Evolutionary conservation across 495 filamentous ascomycete genomes (phyloP).

Genomic region (Penicillium antarcticum): DNA sequence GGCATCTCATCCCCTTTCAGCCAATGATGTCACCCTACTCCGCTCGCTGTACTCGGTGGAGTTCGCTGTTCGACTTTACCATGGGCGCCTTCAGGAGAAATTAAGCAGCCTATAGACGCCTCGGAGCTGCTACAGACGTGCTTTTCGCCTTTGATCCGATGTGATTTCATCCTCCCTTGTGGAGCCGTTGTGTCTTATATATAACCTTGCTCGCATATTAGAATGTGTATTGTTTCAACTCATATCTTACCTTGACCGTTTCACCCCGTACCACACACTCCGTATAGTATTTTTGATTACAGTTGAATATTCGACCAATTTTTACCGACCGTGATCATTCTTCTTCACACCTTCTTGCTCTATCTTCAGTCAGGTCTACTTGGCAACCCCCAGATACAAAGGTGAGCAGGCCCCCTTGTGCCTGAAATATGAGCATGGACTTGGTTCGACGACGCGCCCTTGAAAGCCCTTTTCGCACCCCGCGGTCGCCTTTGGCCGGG

Average conservation of each 20-base stretch:
- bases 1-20: constrained; percentile 6
- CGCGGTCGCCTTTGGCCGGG: neutral
- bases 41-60: constrained; percentile 8
- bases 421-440: neutral
- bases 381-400: neutral
- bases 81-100: constrained; percentile 11
- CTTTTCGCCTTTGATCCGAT: constrained; percentile 14
- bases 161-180: constrained; percentile 17
- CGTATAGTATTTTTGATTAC: neutral
- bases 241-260: constrained; percentile 14
- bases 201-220: constrained; percentile 11
- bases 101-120: constrained; percentile 4
- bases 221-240: neutral
- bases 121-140: constrained; percentile 5
- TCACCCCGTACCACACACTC: constrained; percentile 6
- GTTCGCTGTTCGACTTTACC: neutral
- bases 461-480: no score
- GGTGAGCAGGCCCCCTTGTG: neutral
- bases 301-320: no score
- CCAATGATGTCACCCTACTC: constrained; percentile 29
- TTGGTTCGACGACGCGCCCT: neutral
- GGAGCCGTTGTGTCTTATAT: constrained; percentile 10
- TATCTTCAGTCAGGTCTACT: neutral
- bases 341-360: neutral
- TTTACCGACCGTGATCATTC: no score